phyloP scores from a whole-genome alignment of 2,329 filamentous ascomycete species.

The Chrysosporium queenslandicum region DNA sequence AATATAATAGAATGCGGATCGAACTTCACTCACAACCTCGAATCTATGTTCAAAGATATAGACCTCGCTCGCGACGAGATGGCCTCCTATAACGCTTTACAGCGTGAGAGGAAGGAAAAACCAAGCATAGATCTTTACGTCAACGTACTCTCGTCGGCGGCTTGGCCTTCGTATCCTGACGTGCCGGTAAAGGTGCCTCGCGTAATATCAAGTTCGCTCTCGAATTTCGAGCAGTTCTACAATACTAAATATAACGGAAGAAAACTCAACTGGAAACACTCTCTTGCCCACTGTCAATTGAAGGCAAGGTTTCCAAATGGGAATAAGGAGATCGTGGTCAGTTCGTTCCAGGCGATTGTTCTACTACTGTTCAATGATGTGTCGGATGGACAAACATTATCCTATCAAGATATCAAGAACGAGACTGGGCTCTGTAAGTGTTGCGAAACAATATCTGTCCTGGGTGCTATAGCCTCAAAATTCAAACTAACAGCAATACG shows the following conservation, averaged over 20 bases:
- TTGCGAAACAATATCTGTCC: background rate
- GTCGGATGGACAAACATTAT: constrained; percentile 52
- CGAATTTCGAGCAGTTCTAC: constrained; percentile 77
- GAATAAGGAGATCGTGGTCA: constrained; percentile 78
- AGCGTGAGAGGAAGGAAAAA: constrained; percentile 50
- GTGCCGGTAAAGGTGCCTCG: constrained; percentile 62
- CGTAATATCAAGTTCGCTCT: constrained; percentile 64
- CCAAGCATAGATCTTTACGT: constrained; percentile 64
- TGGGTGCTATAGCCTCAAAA: background rate
- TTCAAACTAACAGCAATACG: constrained; percentile 1
- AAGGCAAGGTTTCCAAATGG: constrained; percentile 71
- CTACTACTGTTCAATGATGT: constrained; percentile 80
- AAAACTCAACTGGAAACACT: constrained; percentile 82
- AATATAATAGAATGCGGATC: constrained; percentile 68
- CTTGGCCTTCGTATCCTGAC: constrained; percentile 89
- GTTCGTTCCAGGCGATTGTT: constrained; percentile 83
- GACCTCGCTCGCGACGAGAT: constrained; percentile 89
- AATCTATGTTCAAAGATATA: constrained; percentile 99
- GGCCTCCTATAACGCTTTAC: constrained; percentile 67
- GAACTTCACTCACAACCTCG: constrained; percentile 90
- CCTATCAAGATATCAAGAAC: constrained; percentile 64
- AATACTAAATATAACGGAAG: constrained; percentile 80
- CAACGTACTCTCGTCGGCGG: constrained; percentile 78
- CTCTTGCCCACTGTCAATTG: constrained; percentile 80
- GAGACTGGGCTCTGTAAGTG: constrained; percentile 60